Evolutionary conservation across 2,329 filamentous ascomycete species (phyloP).

Genomic region (Fonsecaea pugnacius): DNA sequence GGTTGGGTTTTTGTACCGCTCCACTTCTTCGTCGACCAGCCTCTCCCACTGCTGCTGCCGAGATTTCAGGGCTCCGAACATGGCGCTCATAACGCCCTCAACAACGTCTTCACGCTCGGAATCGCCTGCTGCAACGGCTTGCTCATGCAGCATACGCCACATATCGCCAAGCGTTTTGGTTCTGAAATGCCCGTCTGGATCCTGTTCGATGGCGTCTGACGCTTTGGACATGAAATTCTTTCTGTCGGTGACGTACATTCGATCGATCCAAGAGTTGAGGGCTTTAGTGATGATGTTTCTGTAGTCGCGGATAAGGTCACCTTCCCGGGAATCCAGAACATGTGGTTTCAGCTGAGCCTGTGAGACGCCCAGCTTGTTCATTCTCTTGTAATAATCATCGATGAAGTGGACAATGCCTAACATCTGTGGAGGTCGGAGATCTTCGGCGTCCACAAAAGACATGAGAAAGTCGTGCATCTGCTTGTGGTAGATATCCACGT

Average conservation of each 20-base stretch:
- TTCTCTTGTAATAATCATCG: constrained; percentile 94
- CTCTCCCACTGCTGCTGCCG: constrained; percentile 86
- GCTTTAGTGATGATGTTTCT: constrained; percentile 92
- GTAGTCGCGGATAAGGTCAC: constrained; percentile 91
- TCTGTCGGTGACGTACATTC: constrained; percentile 81
- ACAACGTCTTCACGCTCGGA: constrained; percentile 87
- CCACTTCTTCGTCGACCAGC: constrained; percentile 83
- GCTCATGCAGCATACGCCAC: constrained; percentile 97
- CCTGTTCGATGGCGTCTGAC: constrained; percentile 79
- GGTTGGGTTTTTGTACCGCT: constrained; percentile 66
- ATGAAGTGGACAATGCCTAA: constrained; percentile 93
- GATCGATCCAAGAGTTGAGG: constrained; percentile 96
- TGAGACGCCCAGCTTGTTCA: constrained; percentile 83
- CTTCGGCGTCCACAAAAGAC: constrained; percentile 78
- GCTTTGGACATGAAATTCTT: constrained; percentile 79
- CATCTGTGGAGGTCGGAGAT: constrained; percentile 82
- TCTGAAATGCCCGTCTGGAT: constrained; percentile 87
- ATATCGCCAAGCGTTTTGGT: constrained; percentile 91
- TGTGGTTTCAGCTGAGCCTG: constrained; percentile 79
- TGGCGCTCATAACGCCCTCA: constrained; percentile 93
- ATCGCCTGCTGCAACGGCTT: constrained; percentile 80
- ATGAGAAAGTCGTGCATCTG: constrained; percentile 95
- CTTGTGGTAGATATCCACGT: constrained; percentile 85
- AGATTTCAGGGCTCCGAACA: constrained; percentile 82
- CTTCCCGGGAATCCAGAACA: constrained; percentile 85